Conservation (phyloP, 768 basidiomycete species). For the Nidula microcarpa region DNA sequence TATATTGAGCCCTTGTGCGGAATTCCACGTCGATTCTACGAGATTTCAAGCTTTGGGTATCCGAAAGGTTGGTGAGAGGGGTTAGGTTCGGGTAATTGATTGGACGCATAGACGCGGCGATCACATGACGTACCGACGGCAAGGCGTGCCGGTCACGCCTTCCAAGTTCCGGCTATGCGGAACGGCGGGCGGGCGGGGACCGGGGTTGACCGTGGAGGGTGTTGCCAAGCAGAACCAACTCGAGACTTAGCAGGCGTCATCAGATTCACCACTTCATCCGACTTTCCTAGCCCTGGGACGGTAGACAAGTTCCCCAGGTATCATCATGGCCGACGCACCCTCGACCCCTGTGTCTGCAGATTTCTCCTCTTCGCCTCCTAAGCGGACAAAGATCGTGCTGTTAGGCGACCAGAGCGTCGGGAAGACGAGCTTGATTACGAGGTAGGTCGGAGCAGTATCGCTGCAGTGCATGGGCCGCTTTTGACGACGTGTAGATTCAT, state of each 20-base stretch:
- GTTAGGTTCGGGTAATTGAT: too few species aligned
- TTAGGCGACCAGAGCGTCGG: conserved; percentile 98
- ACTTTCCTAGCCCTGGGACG: background rate
- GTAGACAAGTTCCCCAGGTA: background rate
- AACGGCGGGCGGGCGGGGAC: too few species aligned
- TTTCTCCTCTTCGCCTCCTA: conserved; percentile 85
- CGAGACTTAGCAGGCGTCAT: background rate
- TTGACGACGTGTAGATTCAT: conserved; percentile 63
- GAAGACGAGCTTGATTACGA: conserved; percentile 97
- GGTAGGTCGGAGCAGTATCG: conserved; percentile 40
- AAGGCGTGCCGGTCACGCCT: too few species aligned
- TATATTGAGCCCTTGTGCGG: background rate
- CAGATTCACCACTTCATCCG: background rate
- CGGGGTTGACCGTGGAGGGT: background rate
- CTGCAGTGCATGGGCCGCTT: background rate
- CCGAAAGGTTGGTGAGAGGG: too few species aligned
- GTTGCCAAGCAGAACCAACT: background rate
- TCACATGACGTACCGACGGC: background rate
- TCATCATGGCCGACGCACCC: conserved; percentile 35
- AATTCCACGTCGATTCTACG: background rate
- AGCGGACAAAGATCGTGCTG: conserved; percentile 94
- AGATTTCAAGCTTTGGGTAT: background rate
- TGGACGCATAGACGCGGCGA: background rate
- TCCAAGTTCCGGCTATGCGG: too few species aligned
- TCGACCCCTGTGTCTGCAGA: conserved; percentile 74